Evolutionary conservation across 805 yeast species (phyloP).

Genomic region (Candida ficus): DNA sequence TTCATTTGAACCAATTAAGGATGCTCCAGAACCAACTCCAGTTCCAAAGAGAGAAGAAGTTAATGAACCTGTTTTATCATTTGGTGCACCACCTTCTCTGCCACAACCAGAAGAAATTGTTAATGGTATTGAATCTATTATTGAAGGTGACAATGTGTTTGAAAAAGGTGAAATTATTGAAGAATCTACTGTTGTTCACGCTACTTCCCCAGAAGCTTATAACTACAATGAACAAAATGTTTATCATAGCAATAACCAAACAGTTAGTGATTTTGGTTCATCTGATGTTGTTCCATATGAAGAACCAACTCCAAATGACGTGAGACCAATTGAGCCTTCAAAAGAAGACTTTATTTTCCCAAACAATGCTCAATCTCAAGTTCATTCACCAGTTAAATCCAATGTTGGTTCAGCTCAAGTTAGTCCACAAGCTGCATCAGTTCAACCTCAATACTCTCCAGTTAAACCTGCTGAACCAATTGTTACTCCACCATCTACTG

Average conservation of each 20-base stretch:
- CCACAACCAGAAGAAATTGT: no score
- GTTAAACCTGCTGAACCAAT: background rate
- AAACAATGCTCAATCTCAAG: slow-evolving; percentile 3
- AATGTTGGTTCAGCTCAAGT: background rate
- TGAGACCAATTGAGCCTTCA: no score
- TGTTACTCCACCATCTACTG: background rate
- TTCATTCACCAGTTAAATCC: no score
- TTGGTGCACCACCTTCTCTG: background rate
- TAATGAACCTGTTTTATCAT: background rate
- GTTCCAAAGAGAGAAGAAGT: background rate
- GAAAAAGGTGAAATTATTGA: background rate
- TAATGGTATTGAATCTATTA: background rate
- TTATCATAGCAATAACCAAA: slow-evolving; percentile 1
- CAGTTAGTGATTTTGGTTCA: slow-evolving; percentile 15
- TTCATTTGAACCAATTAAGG: no score
- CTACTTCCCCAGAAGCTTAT: no score
- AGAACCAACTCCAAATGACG: background rate
- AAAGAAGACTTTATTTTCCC: slow-evolving; percentile 16
- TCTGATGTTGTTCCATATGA: slow-evolving; percentile 3
- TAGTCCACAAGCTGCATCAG: background rate
- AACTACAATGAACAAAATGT: no score
- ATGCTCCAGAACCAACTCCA: background rate
- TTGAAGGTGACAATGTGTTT: background rate
- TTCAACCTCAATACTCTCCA: background rate
- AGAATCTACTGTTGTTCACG: slow-evolving; percentile 3